These are phyloP conservation scores for Eucalyptus cloeziana DNA, from an alignment of 345 rosid species.

Conservation along the genomic window DNA sequence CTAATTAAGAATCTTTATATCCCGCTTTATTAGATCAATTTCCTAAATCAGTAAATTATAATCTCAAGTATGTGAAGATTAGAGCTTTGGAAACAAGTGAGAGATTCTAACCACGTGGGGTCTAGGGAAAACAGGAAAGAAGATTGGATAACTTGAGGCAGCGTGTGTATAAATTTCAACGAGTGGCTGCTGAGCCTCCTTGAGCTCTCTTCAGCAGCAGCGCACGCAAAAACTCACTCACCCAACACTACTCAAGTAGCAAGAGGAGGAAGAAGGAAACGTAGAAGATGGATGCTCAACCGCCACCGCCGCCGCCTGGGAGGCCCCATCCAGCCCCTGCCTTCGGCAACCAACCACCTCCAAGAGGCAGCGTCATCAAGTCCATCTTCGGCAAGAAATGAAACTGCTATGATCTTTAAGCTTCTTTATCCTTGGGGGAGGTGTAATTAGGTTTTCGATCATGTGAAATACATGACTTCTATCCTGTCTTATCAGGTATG, in stretches of 20 bases:
- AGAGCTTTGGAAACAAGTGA: not conserved
- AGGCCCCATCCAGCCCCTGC: not conserved
- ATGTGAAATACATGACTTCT: not conserved
- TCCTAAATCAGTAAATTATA: no score
- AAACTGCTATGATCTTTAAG: not conserved
- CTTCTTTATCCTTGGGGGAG: not conserved
- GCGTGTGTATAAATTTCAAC: not conserved
- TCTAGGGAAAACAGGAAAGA: not conserved
- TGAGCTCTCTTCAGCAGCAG: not conserved
- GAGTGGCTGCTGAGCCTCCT: not conserved
- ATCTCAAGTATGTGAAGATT: not conserved
- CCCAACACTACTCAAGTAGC: not conserved
- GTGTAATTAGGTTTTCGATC: not conserved
- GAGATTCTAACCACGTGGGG: not conserved
- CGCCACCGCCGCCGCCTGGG: not conserved
- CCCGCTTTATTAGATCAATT: no score
- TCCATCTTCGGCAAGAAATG: rapidly evolving
- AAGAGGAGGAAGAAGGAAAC: not conserved
- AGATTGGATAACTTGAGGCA: not conserved
- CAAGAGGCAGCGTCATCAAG: not conserved
- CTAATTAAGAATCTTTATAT: no score
- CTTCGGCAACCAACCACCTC: not conserved
- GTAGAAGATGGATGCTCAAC: not conserved
- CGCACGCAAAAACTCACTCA: not conserved
- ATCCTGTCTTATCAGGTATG: not conserved